These are phyloP conservation scores for Rhizomucor pusillus DNA, from an alignment of 371 early-diverging fungal species.

Conservation along the genomic window DNA sequence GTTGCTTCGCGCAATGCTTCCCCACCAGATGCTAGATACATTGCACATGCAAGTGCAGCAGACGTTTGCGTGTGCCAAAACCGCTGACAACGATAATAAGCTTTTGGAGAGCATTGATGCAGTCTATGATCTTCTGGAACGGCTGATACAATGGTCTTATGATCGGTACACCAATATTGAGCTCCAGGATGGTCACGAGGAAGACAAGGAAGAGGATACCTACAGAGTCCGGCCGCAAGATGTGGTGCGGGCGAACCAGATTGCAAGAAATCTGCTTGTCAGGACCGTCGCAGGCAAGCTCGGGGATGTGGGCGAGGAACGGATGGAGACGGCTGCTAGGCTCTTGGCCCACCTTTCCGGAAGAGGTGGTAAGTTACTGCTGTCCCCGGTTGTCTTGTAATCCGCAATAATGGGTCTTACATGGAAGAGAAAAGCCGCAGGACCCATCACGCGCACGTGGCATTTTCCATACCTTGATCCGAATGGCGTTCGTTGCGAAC, in stretches of 20 bases:
- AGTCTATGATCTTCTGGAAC: conserved; percentile 21
- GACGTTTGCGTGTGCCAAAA: too few species aligned
- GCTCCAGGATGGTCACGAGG: conserved; percentile 17
- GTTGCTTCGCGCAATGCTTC: too few species aligned
- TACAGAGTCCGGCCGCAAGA: conserved; percentile 20
- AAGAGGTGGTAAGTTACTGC: conserved; percentile 35
- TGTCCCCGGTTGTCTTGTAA: conserved; percentile 2
- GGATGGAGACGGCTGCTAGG: conserved; percentile 35
- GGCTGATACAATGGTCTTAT: conserved; percentile 30
- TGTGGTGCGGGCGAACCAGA: conserved; percentile 25
- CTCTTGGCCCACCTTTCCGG: conserved; percentile 47
- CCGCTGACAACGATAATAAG: too few species aligned
- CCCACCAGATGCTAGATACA: too few species aligned
- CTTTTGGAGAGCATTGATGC: too few species aligned
- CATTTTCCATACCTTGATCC: conserved; percentile 39
- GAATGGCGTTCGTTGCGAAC: conserved; percentile 23
- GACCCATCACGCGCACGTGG: conserved; percentile 49
- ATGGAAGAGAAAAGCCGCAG: conserved; percentile 28
- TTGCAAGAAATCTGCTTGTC: conserved; percentile 16
- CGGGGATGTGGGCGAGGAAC: conserved; percentile 23
- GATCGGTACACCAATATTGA: conserved; percentile 32
- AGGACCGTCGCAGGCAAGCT: conserved; percentile 30
- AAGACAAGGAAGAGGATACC: conserved; percentile 16
- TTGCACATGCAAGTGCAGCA: too few species aligned
- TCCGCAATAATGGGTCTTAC: conserved; percentile 4